phyloP scores from a whole-genome alignment of 441 rosid genomes.

The Manihot esculenta region DNA sequence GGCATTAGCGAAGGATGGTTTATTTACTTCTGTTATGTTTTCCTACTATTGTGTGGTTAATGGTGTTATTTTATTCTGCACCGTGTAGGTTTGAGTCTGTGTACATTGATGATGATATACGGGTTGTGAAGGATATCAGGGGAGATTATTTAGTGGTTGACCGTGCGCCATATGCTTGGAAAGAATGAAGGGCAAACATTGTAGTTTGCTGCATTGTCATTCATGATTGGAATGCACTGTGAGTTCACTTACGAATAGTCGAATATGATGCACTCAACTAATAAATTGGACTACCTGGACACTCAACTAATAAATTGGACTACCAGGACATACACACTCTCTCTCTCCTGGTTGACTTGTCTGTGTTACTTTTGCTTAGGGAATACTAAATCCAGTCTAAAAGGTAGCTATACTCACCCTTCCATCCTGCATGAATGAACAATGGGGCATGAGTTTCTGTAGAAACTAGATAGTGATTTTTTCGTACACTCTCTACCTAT shows the following conservation, averaged over 20 bases:
- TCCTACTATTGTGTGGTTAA: background rate
- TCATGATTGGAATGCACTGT: conserved; percentile 13
- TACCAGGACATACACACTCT: too few relatives aligned
- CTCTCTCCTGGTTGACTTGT: too few relatives aligned
- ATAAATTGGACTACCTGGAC: background rate
- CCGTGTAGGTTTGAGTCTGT: conserved; percentile 69
- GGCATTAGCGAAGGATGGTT: background rate
- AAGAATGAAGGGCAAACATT: conserved; percentile 32
- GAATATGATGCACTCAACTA: background rate
- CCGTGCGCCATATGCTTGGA: conserved; percentile 77
- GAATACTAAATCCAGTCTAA: background rate
- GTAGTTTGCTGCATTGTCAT: background rate
- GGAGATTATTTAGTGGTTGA: conserved; percentile 87
- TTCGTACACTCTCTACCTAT: too few relatives aligned
- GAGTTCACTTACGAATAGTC: conserved; percentile 16
- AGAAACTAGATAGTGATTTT: background rate
- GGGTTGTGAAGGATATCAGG: conserved; percentile 87
- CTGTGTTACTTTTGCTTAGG: background rate
- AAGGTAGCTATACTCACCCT: background rate
- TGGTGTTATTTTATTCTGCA: background rate
- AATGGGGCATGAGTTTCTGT: background rate
- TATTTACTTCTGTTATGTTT: background rate
- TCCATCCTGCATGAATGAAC: conserved; percentile 3
- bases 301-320: too few relatives aligned
- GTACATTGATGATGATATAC: conserved; percentile 76